These are phyloP conservation scores for Ustanciosporium gigantosporum DNA, from an alignment of 1,284 basidiomycete species.

Conservation along the genomic window DNA sequence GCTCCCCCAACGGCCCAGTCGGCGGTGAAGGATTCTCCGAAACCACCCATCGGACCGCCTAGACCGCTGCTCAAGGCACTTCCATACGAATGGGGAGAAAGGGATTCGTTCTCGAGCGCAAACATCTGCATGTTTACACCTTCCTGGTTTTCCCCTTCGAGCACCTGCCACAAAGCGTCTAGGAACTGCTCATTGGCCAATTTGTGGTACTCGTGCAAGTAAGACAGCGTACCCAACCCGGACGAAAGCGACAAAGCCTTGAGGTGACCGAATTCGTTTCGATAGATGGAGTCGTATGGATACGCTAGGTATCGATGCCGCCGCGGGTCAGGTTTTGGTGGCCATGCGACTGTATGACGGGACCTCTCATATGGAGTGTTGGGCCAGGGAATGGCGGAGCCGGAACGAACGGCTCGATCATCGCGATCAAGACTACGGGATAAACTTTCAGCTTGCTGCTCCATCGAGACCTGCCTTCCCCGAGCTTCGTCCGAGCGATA, in stretches of 20 bases:
- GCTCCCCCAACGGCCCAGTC: slow-evolving; percentile 31
- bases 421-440: slow-evolving; percentile 3
- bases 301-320: slow-evolving; percentile 38
- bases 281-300: slow-evolving; percentile 38
- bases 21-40: slow-evolving; percentile 17
- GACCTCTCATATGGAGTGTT: slow-evolving; percentile 35
- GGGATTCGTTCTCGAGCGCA: slow-evolving; percentile 31
- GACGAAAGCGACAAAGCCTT: slow-evolving; percentile 38
- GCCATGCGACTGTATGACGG: slow-evolving; percentile 32
- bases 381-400: slow-evolving; percentile 37
- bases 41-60: slow-evolving; percentile 9
- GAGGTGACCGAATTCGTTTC: slow-evolving; percentile 40
- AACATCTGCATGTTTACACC: slow-evolving; percentile 39
- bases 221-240: slow-evolving; percentile 37
- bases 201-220: slow-evolving; percentile 43
- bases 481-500: slow-evolving; percentile 1
- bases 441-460: neutral
- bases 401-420: slow-evolving; percentile 11
- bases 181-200: slow-evolving; percentile 43
- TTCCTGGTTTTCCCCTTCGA: slow-evolving; percentile 38
- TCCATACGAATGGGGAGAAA: slow-evolving; percentile 26
- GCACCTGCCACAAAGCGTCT: slow-evolving; percentile 38
- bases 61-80: slow-evolving; percentile 19
- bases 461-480: neutral
- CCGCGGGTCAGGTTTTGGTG: slow-evolving; percentile 30